Evolutionary conservation across 148 eudicot genomes (phyloP).

Genomic region (Talinum fruticosum): DNA sequence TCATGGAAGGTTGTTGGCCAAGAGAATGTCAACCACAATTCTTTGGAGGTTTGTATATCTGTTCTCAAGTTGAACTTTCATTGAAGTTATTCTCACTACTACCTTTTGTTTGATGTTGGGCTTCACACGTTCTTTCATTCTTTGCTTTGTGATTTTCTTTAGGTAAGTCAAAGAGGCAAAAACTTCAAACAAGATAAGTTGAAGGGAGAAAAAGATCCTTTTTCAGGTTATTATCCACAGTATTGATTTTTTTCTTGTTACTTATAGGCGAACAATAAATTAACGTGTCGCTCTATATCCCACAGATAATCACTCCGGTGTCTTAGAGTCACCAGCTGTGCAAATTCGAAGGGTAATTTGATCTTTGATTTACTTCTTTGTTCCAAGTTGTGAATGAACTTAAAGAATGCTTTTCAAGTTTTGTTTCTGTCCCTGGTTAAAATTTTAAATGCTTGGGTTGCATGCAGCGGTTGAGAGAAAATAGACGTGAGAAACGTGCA

Average conservation of each 20-base stretch:
- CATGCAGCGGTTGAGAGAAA: constrained; percentile 75
- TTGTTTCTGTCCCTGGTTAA: constrained; percentile 8
- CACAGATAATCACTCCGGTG: constrained; percentile 47
- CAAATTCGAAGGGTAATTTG: constrained; percentile 69
- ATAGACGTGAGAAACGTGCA: constrained; percentile 74
- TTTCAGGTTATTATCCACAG: constrained; percentile 33
- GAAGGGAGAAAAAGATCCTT: constrained; percentile 38
- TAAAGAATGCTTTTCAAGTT: neutral
- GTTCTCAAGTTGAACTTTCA: neutral
- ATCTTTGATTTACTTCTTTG: neutral
- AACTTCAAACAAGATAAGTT: constrained; percentile 41
- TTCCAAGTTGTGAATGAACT: constrained; percentile 8
- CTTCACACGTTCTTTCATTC: neutral
- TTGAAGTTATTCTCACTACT: neutral
- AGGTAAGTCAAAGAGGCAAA: constrained; percentile 40
- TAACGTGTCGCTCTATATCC: constrained; percentile 11
- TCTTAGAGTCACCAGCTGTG: constrained; percentile 60
- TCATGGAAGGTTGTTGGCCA: constrained; percentile 65
- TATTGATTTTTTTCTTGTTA: neutral
- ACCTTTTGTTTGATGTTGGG: neutral
- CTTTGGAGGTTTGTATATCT: constrained; percentile 32
- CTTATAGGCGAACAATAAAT: neutral
- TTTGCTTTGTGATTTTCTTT: constrained; percentile 19
- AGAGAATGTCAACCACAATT: constrained; percentile 31
- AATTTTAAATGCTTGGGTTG: constrained; percentile 7